Evolutionary conservation across 169 alveolate species (phyloP).

Genomic region (Perkinsus marinus): DNA sequence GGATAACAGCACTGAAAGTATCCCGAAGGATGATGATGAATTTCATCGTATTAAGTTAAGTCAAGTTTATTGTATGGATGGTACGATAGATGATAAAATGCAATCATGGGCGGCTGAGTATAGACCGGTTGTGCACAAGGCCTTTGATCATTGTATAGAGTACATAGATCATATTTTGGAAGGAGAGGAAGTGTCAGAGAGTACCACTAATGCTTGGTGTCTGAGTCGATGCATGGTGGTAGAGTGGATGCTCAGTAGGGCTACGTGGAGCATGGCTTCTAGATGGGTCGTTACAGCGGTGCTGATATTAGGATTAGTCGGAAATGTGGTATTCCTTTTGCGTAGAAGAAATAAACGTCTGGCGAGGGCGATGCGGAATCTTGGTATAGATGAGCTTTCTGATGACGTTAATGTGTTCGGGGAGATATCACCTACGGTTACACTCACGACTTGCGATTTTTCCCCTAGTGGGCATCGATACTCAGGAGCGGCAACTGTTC

Average conservation of each 20-base stretch:
- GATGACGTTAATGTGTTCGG: not conserved
- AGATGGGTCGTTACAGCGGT: not conserved
- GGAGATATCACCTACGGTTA: not conserved
- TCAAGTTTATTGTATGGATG: not conserved
- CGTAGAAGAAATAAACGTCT: not conserved
- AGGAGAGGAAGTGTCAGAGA: not conserved
- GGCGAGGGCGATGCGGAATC: not conserved
- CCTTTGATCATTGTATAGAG: not conserved
- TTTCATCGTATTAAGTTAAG: not conserved
- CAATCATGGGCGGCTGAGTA: not conserved
- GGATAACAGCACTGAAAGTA: not conserved
- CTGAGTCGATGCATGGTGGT: not conserved
- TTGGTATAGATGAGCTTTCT: not conserved
- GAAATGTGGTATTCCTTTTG: not conserved
- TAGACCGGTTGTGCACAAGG: not conserved
- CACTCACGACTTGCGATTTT: not conserved
- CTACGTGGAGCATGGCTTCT: not conserved
- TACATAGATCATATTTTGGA: not conserved
- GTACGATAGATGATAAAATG: not conserved
- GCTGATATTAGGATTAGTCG: not conserved
- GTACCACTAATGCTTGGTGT: not conserved
- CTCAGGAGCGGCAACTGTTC: not conserved
- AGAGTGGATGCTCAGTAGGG: not conserved
- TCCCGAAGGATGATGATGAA: no score
- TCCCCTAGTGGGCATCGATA: not conserved